Evolutionary conservation across 1,284 basidiomycete species (phyloP).

Genomic region (Ustilago lituana): DNA sequence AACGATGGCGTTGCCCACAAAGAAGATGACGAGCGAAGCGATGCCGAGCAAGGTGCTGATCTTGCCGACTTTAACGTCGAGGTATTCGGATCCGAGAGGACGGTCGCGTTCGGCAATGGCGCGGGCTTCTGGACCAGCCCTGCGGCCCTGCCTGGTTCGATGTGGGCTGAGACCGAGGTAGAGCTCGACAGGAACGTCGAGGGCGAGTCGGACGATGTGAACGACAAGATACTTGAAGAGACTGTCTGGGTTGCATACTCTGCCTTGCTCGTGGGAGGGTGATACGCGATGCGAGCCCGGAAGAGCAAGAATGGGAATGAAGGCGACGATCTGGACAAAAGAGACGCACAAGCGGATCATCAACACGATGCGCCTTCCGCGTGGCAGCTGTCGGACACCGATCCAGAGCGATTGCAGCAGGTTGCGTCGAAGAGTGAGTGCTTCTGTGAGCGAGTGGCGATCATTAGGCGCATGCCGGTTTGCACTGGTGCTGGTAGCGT

Average conservation of each 20-base stretch:
- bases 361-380: conserved; percentile 35
- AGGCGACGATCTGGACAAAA: conserved; percentile 43
- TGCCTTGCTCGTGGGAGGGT: conserved; percentile 15
- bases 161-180: conserved; percentile 58
- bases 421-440: conserved; percentile 41
- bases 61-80: conserved; percentile 46
- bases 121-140: conserved; percentile 41
- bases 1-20: conserved; percentile 58
- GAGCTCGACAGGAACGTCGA: conserved; percentile 51
- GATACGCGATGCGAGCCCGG: conserved; percentile 28
- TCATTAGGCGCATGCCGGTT: not conserved
- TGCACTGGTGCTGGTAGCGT: not conserved
- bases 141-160: conserved; percentile 38
- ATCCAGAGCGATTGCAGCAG: conserved; percentile 35
- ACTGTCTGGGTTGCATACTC: conserved; percentile 45
- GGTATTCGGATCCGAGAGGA: conserved; percentile 40
- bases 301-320: conserved; percentile 32
- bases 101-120: conserved; percentile 47
- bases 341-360: conserved; percentile 30
- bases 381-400: conserved; percentile 37
- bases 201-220: conserved; percentile 47
- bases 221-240: conserved; percentile 58
- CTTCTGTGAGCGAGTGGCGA: conserved; percentile 38
- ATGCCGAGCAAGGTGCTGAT: conserved; percentile 53
- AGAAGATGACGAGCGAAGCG: conserved; percentile 50